These are phyloP conservation scores for Aspergillus sp. DNA, from an alignment of 2,329 filamentous ascomycete species.

Conservation along the genomic window DNA sequence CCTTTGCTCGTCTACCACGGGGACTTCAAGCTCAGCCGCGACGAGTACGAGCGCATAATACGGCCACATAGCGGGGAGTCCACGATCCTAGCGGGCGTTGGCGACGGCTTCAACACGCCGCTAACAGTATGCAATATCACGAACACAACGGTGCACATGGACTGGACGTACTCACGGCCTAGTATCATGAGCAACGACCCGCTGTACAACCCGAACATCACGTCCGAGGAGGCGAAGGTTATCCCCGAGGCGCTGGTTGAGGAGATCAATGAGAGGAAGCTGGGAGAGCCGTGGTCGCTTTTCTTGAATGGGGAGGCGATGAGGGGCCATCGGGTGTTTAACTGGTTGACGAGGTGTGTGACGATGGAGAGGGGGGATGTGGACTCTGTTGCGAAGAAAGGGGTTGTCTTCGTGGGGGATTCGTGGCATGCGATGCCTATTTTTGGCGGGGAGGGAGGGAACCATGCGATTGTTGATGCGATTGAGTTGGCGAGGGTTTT, in stretches of 20 bases:
- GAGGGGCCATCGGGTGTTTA: slow-evolving; percentile 4
- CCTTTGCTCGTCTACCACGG: slow-evolving; percentile 12
- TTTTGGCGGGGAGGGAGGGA: slow-evolving; percentile 12
- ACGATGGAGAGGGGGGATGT: slow-evolving; percentile 1
- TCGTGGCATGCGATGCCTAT: slow-evolving; percentile 17
- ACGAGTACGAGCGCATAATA: slow-evolving; percentile 3
- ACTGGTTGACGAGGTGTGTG: slow-evolving; percentile 10
- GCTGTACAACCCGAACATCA: slow-evolving; percentile 3
- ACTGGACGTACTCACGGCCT: slow-evolving; percentile 14
- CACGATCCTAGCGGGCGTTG: slow-evolving; percentile 9
- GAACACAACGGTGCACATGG: slow-evolving; percentile 5
- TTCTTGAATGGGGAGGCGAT: slow-evolving; percentile 10
- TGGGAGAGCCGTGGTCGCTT: slow-evolving; percentile 10
- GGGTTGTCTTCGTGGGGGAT: slow-evolving; percentile 10
- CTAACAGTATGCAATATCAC: slow-evolving; percentile 12
- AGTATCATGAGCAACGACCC: neutral
- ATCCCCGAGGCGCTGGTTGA: slow-evolving; percentile 4
- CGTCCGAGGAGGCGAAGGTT: slow-evolving; percentile 7
- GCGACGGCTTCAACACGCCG: slow-evolving; percentile 13
- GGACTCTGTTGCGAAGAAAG: neutral
- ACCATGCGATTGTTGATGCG: slow-evolving; percentile 11
- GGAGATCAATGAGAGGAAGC: slow-evolving; percentile 4
- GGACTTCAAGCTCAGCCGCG: slow-evolving; percentile 3
- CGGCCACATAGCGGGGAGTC: slow-evolving; percentile 5
- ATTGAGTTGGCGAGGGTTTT: slow-evolving; percentile 10